Conservation (phyloP, 2,329 filamentous ascomycete genomes). For the Epichloe elymi region DNA sequence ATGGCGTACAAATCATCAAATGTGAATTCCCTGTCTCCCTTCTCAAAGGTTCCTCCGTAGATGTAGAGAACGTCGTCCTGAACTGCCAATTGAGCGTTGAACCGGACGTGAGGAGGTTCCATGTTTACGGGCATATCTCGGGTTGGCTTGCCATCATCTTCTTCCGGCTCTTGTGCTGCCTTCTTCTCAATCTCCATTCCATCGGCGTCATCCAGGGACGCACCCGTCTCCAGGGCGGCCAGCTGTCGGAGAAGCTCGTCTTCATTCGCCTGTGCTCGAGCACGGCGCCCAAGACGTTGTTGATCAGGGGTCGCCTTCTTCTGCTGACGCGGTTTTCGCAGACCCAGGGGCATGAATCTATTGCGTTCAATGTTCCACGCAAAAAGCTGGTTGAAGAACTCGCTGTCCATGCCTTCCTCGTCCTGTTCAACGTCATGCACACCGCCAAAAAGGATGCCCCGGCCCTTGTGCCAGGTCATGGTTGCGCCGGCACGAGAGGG, state of each 20-base stretch:
- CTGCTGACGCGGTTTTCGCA: constrained; percentile 60
- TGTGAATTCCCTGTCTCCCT: constrained; percentile 86
- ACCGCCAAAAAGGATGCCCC: constrained; percentile 92
- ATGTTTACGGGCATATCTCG: constrained; percentile 54
- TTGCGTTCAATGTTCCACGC: constrained; percentile 95
- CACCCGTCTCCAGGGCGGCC: constrained; percentile 68
- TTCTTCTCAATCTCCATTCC: constrained; percentile 37
- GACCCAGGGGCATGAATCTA: constrained; percentile 72
- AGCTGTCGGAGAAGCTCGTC: constrained; percentile 81
- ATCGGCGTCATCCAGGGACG: constrained; percentile 41
- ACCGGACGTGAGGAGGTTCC: constrained; percentile 79
- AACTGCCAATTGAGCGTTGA: constrained; percentile 82
- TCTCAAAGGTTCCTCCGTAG: constrained; percentile 90
- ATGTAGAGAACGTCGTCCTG: constrained; percentile 90
- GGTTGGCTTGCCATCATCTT: constrained; percentile 42
- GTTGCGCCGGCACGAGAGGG: constrained; percentile 78
- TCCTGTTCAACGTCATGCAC: constrained; percentile 87
- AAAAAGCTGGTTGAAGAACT: constrained; percentile 88
- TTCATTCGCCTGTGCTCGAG: constrained; percentile 78
- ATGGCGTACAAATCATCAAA: constrained; percentile 92
- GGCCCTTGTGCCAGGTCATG: constrained; percentile 87
- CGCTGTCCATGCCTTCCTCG: constrained; percentile 90
- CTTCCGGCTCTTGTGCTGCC: constrained; percentile 36
- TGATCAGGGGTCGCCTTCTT: constrained; percentile 42
- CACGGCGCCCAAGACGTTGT: constrained; percentile 46